These are phyloP conservation scores for Peterozyma xylosa DNA, from an alignment of 805 yeast species.

Conservation along the genomic window DNA sequence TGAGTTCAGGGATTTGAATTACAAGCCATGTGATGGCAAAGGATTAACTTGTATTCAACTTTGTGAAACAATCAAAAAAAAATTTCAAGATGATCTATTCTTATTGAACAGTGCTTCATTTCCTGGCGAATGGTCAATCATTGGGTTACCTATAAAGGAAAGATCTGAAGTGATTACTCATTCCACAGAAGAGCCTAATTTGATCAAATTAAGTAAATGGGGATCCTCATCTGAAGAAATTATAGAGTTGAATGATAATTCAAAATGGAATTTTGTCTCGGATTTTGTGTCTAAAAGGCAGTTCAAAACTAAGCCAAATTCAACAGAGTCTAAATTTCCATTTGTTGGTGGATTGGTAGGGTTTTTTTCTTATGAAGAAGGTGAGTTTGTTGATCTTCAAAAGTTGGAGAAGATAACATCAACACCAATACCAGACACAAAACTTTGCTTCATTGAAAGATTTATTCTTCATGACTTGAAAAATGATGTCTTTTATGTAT, in stretches of 20 bases:
- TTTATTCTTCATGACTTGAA: constrained; percentile 47
- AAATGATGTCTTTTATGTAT: constrained; percentile 36
- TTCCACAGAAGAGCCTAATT: constrained; percentile 37
- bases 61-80: constrained; percentile 35
- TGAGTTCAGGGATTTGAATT: background rate
- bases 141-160: constrained; percentile 55
- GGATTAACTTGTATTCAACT: constrained; percentile 32
- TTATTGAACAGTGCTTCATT: constrained; percentile 70
- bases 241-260: constrained; percentile 8
- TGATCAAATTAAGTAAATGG: constrained; percentile 23
- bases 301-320: constrained; percentile 20
- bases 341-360: constrained; percentile 93
- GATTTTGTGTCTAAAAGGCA: constrained; percentile 32
- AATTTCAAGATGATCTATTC: constrained; percentile 38
- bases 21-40: background rate
- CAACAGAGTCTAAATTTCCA: constrained; percentile 42
- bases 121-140: constrained; percentile 85
- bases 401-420: constrained; percentile 30
- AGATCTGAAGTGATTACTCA: constrained; percentile 49
- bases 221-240: constrained; percentile 5
- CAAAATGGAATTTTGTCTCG: constrained; percentile 51
- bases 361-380: constrained; percentile 81
- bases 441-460: constrained; percentile 63
- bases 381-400: constrained; percentile 34
- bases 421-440: constrained; percentile 58